Base-by-base conservation (phyloP, 192 early-diverging fungal species). In the Coemansia sp. region DNA sequence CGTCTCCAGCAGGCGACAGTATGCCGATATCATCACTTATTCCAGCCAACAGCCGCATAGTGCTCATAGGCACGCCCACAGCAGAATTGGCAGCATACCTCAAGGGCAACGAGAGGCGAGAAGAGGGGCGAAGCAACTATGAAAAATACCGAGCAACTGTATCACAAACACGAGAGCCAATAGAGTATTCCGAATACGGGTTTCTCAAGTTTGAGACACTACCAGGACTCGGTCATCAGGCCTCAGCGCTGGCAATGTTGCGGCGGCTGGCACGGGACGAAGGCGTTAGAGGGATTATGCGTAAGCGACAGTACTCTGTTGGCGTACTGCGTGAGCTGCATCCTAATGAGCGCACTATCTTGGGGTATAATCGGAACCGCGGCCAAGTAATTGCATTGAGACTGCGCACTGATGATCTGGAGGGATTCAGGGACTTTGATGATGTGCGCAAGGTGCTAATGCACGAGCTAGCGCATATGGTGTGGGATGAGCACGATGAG, bases 381-480 rank as follows among this genome's bases (percentile, higher is more conserved):
- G 82, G 82, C 38, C 24, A 74, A 22, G 77, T 76, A 0, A 79
- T 84, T 66, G 82, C 82, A 31, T 63, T 79, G 66, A 49, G 77
- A 18, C 66, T 85, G 66, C 77, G 77, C 42, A 74, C 77, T 3
- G 77, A 79, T 44, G 72, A 73, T 38, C 57, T 85, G 44, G 77
- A 74, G 4, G 77, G 77, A 10, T 85, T 85, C 67, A 54, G 82
- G 20, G 74, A 67, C 65, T 85, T 77, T 41, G 18, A 34, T 27
- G 55, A 15, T 2, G 59, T 85, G 11, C 77, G 77, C 57, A 52
- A 62, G 33, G 82, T 85, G 54, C 67, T 85, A 54, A 79, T 79
- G 77, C 82, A 85, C 38, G 82, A 85, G 78, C 75, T 85, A 43
- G 82, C 82, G 15, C 82, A 85, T 63, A 85, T 85, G 75, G 75